Evolutionary conservation across 306 rosid species (phyloP), one percentile per base, ranked within the genome.

Genomic region (Vicia sativa): DNA sequence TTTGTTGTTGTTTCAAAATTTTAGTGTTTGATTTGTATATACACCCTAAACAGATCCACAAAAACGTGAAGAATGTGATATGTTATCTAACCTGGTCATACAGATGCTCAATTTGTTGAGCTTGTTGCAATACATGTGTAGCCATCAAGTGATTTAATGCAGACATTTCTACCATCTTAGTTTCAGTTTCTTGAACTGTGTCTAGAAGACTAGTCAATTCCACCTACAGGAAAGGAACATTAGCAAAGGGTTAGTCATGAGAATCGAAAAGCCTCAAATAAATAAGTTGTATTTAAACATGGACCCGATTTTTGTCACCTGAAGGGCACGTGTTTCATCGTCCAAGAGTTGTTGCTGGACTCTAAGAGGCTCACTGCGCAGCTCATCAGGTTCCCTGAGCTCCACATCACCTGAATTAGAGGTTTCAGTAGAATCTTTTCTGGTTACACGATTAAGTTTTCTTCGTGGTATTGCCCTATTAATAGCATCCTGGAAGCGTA

Each of bases 101-200:
- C 25, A 93, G 83, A 77, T 74, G 70, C 83, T 88, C 99, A 77
- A 93, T 88, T 76, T 93, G 99, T 79, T 93, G 95, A 54, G 95
- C 86, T 78, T 93, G 99, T 1, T 86, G 97, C 87, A 90, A 77
- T 82, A 93, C 99, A 72, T 93, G 99, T 0, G 99, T 90, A 61
- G 99, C 86, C 88, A 93, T 73, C 44, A 93, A 85, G 85, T 93
- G 99, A 82, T 93, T 93, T 38, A 93, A 21, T 41, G 99, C 97
- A 77, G 99, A 93, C 96, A 93, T 83, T 84, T 93, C 99, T 66
- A 88, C 97, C 99, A 93, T 90, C 82, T 87, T 93, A n/a, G 90
- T 93, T 82, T 93, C 99, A 2, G 99, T 90, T 81, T 90, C 86
- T 42, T 88, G 97, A 63, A 81, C 99, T 3, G 92, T 85, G 62